phyloP scores from a whole-genome alignment of 2,329 filamentous ascomycete genomes.

The Lasiodiplodia theobromae region DNA sequence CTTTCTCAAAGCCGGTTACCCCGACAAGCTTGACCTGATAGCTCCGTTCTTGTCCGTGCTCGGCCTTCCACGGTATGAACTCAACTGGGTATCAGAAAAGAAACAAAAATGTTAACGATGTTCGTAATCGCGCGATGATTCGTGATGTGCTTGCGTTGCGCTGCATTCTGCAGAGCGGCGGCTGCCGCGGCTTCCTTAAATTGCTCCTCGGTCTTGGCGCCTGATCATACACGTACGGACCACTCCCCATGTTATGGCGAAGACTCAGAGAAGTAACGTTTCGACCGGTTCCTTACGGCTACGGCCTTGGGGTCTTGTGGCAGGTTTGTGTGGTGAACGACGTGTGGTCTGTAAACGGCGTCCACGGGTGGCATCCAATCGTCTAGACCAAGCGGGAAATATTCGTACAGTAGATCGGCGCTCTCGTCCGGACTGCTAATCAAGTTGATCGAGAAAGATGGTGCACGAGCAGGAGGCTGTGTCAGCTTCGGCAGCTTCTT shows the following conservation, averaged over 20 bases:
- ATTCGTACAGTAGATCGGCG: constrained; percentile 88
- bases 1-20: neutral
- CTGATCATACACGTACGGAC: constrained; percentile 1
- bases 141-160: neutral
- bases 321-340: constrained; percentile 77
- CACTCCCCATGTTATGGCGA: constrained; percentile 32
- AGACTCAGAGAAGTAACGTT: constrained; percentile 59
- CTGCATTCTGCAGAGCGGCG: neutral
- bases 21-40: neutral
- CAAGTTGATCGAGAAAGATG: constrained; percentile 55
- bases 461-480: constrained; percentile 46
- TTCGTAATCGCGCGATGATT: neutral
- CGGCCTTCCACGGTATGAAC: constrained; percentile 12
- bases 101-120: constrained; percentile 9
- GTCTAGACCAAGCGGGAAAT: constrained; percentile 89
- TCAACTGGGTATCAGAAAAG: constrained; percentile 26
- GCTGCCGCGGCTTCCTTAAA: neutral
- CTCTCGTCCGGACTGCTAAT: constrained; percentile 74
- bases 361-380: constrained; percentile 94
- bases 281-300: constrained; percentile 52
- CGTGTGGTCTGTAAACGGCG: constrained; percentile 88
- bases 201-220: neutral
- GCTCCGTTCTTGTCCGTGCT: neutral
- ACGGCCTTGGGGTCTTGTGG: constrained; percentile 56
- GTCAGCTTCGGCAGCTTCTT: constrained; percentile 43